phyloP scores from a whole-genome alignment of 306 rosid genomes.

The Castanospermum australe region DNA sequence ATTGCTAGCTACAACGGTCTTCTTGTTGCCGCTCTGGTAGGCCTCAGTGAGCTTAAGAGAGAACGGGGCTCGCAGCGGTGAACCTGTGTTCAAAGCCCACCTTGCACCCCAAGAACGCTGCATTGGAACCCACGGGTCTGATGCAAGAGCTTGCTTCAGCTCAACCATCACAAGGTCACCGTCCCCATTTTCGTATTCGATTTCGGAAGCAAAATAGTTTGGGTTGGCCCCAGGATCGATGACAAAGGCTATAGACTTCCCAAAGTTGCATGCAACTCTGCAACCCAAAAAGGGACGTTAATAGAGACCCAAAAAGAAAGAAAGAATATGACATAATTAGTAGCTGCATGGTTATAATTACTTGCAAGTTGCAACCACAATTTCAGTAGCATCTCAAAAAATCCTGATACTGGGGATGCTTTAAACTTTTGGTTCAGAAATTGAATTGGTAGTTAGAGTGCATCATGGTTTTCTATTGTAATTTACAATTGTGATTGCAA shows the following conservation, averaged over 20 bases:
- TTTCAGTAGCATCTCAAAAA: too few species aligned
- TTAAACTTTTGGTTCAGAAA: not conserved
- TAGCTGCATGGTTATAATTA: not conserved
- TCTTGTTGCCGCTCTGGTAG: not conserved
- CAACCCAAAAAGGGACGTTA: not conserved
- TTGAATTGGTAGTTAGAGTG: not conserved
- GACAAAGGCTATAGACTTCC: constrained; percentile 32
- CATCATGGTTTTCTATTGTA: too few species aligned
- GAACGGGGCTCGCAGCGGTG: constrained; percentile 38
- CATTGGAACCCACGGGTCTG: constrained; percentile 52
- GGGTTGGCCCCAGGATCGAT: constrained; percentile 47
- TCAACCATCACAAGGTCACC: constrained; percentile 40
- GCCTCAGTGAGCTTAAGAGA: constrained; percentile 44
- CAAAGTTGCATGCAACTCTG: constrained; percentile 56
- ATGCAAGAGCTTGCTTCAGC: constrained; percentile 34
- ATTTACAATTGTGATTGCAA: too few species aligned
- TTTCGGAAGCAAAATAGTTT: constrained; percentile 41
- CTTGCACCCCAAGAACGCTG: constrained; percentile 65
- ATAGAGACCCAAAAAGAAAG: not conserved
- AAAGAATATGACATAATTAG: not conserved
- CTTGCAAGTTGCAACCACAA: too few species aligned
- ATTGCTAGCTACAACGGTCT: constrained; percentile 30
- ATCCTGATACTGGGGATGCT: too few species aligned
- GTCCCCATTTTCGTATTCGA: constrained; percentile 58
- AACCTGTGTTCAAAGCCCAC: constrained; percentile 49